Percentiles rank a stretch among this genome's conserved stretches.
phyloP scores from a whole-genome alignment of 1,139 yeast species.

The Hemisphaericaspora xylanilytica region DNA sequence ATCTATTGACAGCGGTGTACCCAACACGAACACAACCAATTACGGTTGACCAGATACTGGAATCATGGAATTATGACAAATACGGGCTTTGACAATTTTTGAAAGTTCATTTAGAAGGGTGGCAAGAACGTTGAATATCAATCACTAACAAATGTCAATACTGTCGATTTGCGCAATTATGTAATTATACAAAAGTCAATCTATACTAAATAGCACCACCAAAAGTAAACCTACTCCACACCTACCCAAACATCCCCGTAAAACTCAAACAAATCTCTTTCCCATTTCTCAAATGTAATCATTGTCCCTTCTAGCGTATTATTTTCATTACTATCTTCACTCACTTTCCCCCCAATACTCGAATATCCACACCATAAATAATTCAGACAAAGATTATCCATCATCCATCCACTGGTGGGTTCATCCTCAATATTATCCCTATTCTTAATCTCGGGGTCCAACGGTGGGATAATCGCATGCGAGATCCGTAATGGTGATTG shows the following conservation, averaged over 20 bases:
- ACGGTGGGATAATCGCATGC: conserved; percentile 35
- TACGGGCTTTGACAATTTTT: too few species aligned
- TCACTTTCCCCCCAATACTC: conserved; percentile 33
- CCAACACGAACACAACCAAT: too few species aligned
- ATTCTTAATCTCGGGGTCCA: conserved; percentile 9
- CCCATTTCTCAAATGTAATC: conserved; percentile 24
- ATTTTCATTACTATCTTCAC: conserved; percentile 19
- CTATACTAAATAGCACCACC: too few species aligned
- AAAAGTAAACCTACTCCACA: conserved; percentile 20
- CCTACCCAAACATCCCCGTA: conserved; percentile 40
- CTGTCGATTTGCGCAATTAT: too few species aligned
- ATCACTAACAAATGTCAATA: too few species aligned
- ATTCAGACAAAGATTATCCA: conserved; percentile 37
- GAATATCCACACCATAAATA: conserved; percentile 49
- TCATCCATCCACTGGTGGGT: conserved; percentile 32
- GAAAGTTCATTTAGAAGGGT: too few species aligned
- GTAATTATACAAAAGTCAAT: neutral
- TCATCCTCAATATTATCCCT: conserved; percentile 29
- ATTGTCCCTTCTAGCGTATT: conserved; percentile 26
- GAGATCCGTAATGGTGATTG: conserved; percentile 22
- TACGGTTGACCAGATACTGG: too few species aligned
- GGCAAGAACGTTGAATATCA: too few species aligned
- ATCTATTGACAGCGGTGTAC: too few species aligned
- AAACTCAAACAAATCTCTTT: conserved; percentile 25
- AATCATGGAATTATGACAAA: too few species aligned